Evolutionary conservation across 2,329 filamentous ascomycete species (phyloP), one percentile per base, ranked within the genome.

Genomic region (Aspergillus thermomutatus): DNA sequence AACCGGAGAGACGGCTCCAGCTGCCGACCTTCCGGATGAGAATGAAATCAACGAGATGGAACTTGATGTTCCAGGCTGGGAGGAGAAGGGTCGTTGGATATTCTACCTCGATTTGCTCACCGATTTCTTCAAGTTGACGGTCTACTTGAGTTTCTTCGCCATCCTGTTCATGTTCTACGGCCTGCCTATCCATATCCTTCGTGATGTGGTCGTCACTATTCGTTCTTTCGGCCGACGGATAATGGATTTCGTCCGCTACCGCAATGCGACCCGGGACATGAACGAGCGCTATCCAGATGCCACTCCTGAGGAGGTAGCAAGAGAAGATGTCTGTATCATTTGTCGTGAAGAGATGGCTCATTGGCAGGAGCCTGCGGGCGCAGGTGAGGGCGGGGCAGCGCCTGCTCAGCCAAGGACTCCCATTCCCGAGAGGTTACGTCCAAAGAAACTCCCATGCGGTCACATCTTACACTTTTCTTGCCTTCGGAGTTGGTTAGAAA

Each of bases 301-400:
- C 1, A 96, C 90, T 1, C 82, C 84, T 1, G 91, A 95, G 63
- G 93, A 99, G 63, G 84, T 99, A 25, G 80, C 82, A 27, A 83
- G 90, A 50, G 93, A 97, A 71, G 91, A 95, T 67, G 95, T 94
- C 2, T 99, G 94, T 74, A 99, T 99, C 65, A 96, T 99, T 54
- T 99, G 94, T 74, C 87, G 94, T 59, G 94, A 99, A 72, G 91
- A 95, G 62, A 99, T 99, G 94, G 85, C 85, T 34, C 86, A 88
- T 1, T 96, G 91, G 90, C 80, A 79, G 34, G 81, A 81, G 53
- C 78, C 80, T 41, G 73, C 71, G 41, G 73, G 70, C 47, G 75
- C 76, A 46, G 75, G 70, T 49, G 62, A 61, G 25, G 69, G 43
- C 11, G 21, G 43, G 23, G 43, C 43, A 23, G 43, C 43, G 4